These are phyloP conservation scores for Zymoseptoria tritici DNA, from an alignment of 2,329 filamentous ascomycete species.

Conservation along the genomic window DNA sequence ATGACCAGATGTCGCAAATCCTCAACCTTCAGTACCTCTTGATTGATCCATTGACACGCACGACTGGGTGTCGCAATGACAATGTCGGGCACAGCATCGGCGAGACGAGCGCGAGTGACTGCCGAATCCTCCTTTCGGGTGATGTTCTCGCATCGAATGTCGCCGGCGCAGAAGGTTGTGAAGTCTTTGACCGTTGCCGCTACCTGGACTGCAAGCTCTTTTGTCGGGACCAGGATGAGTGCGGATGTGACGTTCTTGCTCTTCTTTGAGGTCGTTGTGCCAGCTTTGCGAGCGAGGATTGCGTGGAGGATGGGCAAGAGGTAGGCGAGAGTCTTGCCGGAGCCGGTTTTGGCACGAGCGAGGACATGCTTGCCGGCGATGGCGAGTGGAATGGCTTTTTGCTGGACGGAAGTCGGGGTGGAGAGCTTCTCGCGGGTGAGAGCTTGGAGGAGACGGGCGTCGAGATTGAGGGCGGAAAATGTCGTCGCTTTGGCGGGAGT, in stretches of 20 bases:
- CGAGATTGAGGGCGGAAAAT: slow-evolving; percentile 73
- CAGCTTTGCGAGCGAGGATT: slow-evolving; percentile 69
- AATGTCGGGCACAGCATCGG: slow-evolving; percentile 71
- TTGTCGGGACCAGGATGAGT: slow-evolving; percentile 89
- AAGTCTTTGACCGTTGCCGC: slow-evolving; percentile 70
- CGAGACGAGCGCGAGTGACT: slow-evolving; percentile 78
- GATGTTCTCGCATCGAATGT: slow-evolving; percentile 74
- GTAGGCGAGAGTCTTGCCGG: slow-evolving; percentile 96
- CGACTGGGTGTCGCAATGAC: slow-evolving; percentile 86
- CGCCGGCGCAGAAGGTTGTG: slow-evolving; percentile 74
- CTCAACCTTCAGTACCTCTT: slow-evolving; percentile 61
- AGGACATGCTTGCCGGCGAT: slow-evolving; percentile 83
- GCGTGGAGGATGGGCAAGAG: slow-evolving; percentile 79
- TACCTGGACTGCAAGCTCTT: slow-evolving; percentile 89
- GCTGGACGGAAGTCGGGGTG: slow-evolving; percentile 81
- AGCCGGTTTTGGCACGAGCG: slow-evolving; percentile 88
- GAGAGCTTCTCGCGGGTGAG: slow-evolving; percentile 77
- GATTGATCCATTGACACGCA: slow-evolving; percentile 70
- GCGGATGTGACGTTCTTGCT: slow-evolving; percentile 49
- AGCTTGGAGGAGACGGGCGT: slow-evolving; percentile 77
- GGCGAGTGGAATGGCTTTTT: slow-evolving; percentile 77
- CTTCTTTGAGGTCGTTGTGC: slow-evolving; percentile 36
- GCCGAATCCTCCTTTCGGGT: slow-evolving; percentile 84
- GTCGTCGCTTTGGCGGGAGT: slow-evolving; percentile 33
- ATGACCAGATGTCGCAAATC: slow-evolving; percentile 72